Percentiles rank a stretch among this genome's conserved stretches.
phyloP scores from a whole-genome alignment of 169 alveolate genomes.

The Perkinsus chesapeaki region DNA sequence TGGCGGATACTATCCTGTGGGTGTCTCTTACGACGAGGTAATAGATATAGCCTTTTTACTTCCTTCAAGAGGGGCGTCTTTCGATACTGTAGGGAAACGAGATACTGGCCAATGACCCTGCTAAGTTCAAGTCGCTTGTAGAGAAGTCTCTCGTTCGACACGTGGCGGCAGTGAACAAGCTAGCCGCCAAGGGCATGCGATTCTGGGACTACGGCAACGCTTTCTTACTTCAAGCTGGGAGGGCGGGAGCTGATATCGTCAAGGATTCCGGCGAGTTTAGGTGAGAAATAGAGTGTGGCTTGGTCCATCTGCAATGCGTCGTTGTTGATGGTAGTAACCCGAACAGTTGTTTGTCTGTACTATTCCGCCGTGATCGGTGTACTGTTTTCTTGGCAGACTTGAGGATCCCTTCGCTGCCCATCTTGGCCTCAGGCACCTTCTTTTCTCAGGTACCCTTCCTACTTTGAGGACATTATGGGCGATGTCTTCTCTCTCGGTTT shows the following conservation, averaged over 20 bases:
- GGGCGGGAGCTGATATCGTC: constrained; percentile 46
- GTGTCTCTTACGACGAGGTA: constrained; percentile 19
- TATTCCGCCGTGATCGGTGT: no score
- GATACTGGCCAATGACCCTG: constrained; percentile 33
- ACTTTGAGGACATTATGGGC: constrained; percentile 50
- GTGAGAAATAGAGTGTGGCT: no score
- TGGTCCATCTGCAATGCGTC: not conserved
- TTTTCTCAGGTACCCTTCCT: constrained; percentile 37
- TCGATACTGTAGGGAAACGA: not conserved
- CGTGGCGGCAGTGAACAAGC: constrained; percentile 39
- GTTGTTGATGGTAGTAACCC: not conserved
- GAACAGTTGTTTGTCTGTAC: no score
- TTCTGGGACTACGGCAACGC: constrained; percentile 57
- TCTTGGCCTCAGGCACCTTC: no score
- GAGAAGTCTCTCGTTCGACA: constrained; percentile 38
- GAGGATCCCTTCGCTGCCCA: no score
- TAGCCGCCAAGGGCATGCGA: constrained; percentile 37
- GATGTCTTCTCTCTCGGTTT: constrained; percentile 47
- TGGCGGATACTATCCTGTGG: constrained; percentile 54
- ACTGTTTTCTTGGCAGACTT: no score
- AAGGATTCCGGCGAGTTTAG: constrained; percentile 5
- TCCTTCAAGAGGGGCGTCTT: no score
- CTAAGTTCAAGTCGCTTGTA: constrained; percentile 31
- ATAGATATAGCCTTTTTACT: constrained; percentile 26
- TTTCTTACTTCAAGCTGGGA: constrained; percentile 39